Evolutionary conservation across 495 filamentous ascomycete genomes (phyloP), one percentile per base, ranked within the genome.

Genomic region (Articulospora tetracladia): DNA sequence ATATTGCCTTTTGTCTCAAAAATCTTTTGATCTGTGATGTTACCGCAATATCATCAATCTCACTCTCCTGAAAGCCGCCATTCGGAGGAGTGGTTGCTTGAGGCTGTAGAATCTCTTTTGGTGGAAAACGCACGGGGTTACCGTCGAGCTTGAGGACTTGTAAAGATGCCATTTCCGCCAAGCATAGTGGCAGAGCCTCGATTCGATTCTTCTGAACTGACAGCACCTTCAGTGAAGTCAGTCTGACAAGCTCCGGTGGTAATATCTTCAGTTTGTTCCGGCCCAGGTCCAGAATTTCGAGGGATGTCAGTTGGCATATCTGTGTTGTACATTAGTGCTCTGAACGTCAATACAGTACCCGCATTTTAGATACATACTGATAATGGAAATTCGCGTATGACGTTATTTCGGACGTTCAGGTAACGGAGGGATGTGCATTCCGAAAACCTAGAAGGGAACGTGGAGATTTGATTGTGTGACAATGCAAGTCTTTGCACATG

Each of bases 281-380:
- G 67, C 93, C 92, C 17, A 98, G 77, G 75, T 98, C 93, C 48
- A 98, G 80, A 55, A 97, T 95, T 70, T 98, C 92, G 28, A 97
- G 84, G 17, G 91, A 86, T 19, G 87, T 85, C 56, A 98, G 77
- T 67, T 91, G 85, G 67, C 93, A 90, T 36, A 97, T 80, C 65
- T 63, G 53, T 62, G 49, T 70, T 73, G 78, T 60, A 47, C 53
- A 58, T 61, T 62, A 63, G 67, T 55, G 66, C 49, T 28, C 12
- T 55, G 7, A 24, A 34, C 10, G 30, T 53, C 25, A 22, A 27
- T 19, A 3, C 39, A 12, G 39, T n/a, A 19, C n/a, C 39, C 39
- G n/a, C n/a, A 44, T 44, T 17, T 44, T 36, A 22, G 55, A 27
- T 27, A 60, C 67, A 22, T 69, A 69, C 67, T 24, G 60, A 57